Conservation (phyloP, 768 basidiomycete species). For the Termitomyces sp. region DNA sequence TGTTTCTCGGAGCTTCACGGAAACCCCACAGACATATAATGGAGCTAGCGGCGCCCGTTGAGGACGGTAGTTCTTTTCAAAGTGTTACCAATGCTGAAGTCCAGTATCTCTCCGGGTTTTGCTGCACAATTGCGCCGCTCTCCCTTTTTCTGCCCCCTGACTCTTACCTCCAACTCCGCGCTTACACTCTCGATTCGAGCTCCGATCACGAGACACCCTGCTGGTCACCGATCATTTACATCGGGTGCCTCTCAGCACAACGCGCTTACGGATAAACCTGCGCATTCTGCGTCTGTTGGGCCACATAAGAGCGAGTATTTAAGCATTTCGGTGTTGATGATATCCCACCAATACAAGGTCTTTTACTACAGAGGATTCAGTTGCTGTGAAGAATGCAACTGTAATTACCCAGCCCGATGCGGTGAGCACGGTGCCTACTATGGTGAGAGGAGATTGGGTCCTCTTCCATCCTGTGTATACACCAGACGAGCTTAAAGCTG, state of each 20-base stretch:
- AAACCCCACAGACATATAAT: slow-evolving; percentile 9
- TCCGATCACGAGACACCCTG: not conserved
- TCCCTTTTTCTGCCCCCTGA: slow-evolving; percentile 4
- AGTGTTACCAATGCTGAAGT: slow-evolving; percentile 8
- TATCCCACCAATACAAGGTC: not conserved
- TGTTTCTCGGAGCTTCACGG: slow-evolving; percentile 13
- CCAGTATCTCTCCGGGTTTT: slow-evolving; percentile 5
- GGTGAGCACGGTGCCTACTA: slow-evolving; percentile 48
- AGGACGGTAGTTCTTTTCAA: not conserved
- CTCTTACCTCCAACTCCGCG: not conserved
- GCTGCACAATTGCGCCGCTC: slow-evolving; percentile 9
- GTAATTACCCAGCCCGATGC: slow-evolving; percentile 36
- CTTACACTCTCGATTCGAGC: not conserved
- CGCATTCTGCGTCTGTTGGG: slow-evolving; percentile 13
- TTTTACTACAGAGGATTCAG: slow-evolving; percentile 8
- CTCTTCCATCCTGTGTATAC: slow-evolving; percentile 92
- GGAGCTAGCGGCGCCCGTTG: not conserved
- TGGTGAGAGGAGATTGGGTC: slow-evolving; percentile 78
- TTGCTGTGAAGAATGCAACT: slow-evolving; percentile 14
- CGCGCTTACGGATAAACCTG: slow-evolving; percentile 14
- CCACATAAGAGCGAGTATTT: slow-evolving; percentile 15
- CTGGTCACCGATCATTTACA: slow-evolving; percentile 13
- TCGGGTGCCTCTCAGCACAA: slow-evolving; percentile 5
- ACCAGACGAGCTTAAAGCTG: slow-evolving; percentile 61
- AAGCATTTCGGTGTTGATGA: not conserved